phyloP scores from a whole-genome alignment of 2,329 filamentous ascomycete genomes.

The Beauveria pseudobassiana region DNA sequence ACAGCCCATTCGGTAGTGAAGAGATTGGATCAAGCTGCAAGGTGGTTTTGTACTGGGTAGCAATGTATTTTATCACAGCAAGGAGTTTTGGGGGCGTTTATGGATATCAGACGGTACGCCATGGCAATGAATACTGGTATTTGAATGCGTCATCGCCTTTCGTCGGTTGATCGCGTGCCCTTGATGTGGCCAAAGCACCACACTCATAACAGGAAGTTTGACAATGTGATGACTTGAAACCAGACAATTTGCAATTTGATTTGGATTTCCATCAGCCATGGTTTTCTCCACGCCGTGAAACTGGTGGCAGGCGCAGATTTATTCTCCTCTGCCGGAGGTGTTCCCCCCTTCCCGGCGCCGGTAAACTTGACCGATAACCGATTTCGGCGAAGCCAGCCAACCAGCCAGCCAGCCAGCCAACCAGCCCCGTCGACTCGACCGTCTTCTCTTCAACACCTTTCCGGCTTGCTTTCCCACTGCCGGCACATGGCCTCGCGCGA shows the following conservation, averaged over 20 bases:
- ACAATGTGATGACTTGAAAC: no score
- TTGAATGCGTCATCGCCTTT: neutral
- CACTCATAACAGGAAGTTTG: neutral
- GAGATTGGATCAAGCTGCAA: no score
- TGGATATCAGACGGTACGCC: neutral
- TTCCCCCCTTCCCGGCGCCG: neutral
- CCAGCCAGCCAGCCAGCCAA: no score
- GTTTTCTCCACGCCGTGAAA: no score
- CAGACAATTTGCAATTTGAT: no score
- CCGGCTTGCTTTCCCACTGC: no score
- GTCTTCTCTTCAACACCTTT: neutral
- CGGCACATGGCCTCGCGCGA: conserved; percentile 15
- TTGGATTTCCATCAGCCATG: no score
- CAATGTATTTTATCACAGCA: conserved; percentile 1
- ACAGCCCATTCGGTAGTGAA: conserved; percentile 23
- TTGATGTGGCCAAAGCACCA: no score
- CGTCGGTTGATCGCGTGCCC: neutral
- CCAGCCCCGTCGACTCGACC: neutral
- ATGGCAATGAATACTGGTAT: neutral
- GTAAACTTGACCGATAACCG: neutral
- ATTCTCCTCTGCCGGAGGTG: neutral
- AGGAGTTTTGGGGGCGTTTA: conserved; percentile 6
- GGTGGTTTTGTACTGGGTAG: neutral
- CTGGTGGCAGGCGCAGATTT: no score
- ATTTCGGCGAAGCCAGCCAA: conserved; percentile 9